Evolutionary conservation across 164 flowering plant genomes (phyloP), one percentile per base, ranked within the genome.

Genomic region (Malania oleifera): DNA sequence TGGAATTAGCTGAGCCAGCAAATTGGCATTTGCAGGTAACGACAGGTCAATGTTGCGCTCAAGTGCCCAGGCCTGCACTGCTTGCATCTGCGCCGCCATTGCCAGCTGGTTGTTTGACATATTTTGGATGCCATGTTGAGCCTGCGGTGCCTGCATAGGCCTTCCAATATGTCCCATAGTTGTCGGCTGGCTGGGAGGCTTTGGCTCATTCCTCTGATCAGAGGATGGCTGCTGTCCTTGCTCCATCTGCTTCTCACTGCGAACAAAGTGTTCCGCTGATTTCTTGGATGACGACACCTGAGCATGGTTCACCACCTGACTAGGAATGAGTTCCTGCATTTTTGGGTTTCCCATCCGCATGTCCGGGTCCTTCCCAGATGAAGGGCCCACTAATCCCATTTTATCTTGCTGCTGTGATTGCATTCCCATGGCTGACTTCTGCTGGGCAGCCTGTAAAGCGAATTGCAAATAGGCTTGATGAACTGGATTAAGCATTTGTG

Each of bases 1-100:
- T 12, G 95, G 95, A 61, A 89, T 73, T 15, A 93, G 74, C 62
- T 90, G 97, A 19, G 91, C 73, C 61, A 90, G 64, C 69, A 88
- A 54, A 72, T 70, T 78, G 52, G 90, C 92, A 82, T 88, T 84
- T 54, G 78, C 85, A 50, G 96, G 98, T 27, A 47, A 70, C 25
- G 95, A 80, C 13, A 89, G 71, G 74, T 95, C 99, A 67, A 95
- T 79, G 71, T 89, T 91, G 57, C 75, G 84, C 67, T 91, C 99
- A 63, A 59, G 69, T 28, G 95, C 97, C 90, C 91, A 83, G 15
- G 91, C 91, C 56, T 91, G 90, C 78, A 86, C 64, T 9, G 82
- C 85, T 65, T 85, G 96, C 76, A 87, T 41, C 69, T 93, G 97
- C 15, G 91, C 81, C 56, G 82, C 80, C 79, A 86, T 70, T 17